Evolutionary conservation across 1,284 basidiomycete species (phyloP), one percentile per base, ranked within the genome.

Genomic region (Ustilago sp.): DNA sequence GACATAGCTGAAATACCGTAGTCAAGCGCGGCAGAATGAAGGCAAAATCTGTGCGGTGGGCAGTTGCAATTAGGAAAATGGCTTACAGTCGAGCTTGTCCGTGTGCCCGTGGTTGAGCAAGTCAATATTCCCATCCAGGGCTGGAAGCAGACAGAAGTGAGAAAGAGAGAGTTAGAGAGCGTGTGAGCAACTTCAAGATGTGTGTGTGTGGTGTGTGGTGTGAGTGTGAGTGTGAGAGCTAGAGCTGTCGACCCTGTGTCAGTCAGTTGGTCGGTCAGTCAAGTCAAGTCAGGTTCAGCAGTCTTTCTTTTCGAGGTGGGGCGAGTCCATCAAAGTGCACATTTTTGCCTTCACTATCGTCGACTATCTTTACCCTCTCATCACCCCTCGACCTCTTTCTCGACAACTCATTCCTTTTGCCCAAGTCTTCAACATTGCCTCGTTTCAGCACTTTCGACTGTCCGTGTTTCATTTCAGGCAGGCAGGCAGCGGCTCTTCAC

Each of bases 181-280:
- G 59, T 36, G 57, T 39, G 56, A 31, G 57, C 50, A 12, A 52
- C 23, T 38, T 38, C 36, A 13, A 38, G 5, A 38, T 9, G 36
- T 38, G 36, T 38, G 36, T 28, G 58, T 36, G 52, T 3, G 38
- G 41, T 31, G 36, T 38, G 36, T 38, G 36, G 19, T 23, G 58
- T 36, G 35, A 5, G 38, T 28, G 8, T 43, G 36, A 38, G 63
- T n/a, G 50, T 36, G 39, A 17, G 57, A 17, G 43, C 23, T 28
- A 28, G 31, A 50, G 54, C 63, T 59, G 56, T 52, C 52, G 56
- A 66, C 63, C 60, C 60, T 56, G 63, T 53, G 66, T 53, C 59
- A 58, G 66, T 63, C 56, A 66, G 51, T 59, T 36, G 39, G 7
- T 41, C 47, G 61, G 57, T 56, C 59, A 63, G 51, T 53, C 51